Evolutionary conservation across 1,284 basidiomycete species (phyloP).

Genomic region (Leccinum pachyderme): DNA sequence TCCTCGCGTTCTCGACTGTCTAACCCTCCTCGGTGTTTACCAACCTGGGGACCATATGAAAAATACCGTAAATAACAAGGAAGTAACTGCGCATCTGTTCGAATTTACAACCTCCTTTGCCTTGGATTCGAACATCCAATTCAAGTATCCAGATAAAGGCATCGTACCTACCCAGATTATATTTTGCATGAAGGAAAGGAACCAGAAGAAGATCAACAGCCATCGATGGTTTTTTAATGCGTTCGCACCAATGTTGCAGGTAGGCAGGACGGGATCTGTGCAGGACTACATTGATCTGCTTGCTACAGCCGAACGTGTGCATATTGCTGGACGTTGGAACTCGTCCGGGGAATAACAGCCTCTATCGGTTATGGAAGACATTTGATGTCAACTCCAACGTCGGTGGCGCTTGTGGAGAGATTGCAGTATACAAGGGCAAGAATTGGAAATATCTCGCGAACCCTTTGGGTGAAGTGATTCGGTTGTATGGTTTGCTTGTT

Average conservation of each 20-base stretch:
- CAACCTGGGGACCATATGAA: slow-evolving; percentile 84
- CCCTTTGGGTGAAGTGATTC: slow-evolving; percentile 63
- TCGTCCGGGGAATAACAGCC: slow-evolving; percentile 76
- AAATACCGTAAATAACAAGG: slow-evolving; percentile 83
- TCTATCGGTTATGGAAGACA: slow-evolving; percentile 94
- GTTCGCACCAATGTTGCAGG: slow-evolving; percentile 73
- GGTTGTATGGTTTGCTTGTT: neutral
- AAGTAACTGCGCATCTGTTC: slow-evolving; percentile 92
- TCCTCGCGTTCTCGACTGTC: slow-evolving; percentile 90
- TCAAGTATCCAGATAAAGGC: slow-evolving; percentile 95
- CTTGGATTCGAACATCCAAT: slow-evolving; percentile 85
- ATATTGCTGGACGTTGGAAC: slow-evolving; percentile 94
- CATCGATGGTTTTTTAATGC: slow-evolving; percentile 97
- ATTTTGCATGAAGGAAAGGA: slow-evolving; percentile 93
- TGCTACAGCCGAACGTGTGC: slow-evolving; percentile 77
- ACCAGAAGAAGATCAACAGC: slow-evolving; percentile 95
- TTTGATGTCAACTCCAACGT: slow-evolving; percentile 94
- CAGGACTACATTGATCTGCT: slow-evolving; percentile 1
- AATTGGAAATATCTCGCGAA: slow-evolving; percentile 81
- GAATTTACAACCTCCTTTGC: slow-evolving; percentile 94
- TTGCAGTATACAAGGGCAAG: slow-evolving; percentile 90
- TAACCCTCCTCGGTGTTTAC: slow-evolving; percentile 78
- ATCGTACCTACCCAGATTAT: slow-evolving; percentile 91
- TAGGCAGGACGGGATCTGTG: slow-evolving; percentile 23
- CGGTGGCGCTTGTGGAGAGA: slow-evolving; percentile 94